phyloP scores from a whole-genome alignment of 2,329 filamentous ascomycete genomes.

The Thielaviopsis punctulata region DNA sequence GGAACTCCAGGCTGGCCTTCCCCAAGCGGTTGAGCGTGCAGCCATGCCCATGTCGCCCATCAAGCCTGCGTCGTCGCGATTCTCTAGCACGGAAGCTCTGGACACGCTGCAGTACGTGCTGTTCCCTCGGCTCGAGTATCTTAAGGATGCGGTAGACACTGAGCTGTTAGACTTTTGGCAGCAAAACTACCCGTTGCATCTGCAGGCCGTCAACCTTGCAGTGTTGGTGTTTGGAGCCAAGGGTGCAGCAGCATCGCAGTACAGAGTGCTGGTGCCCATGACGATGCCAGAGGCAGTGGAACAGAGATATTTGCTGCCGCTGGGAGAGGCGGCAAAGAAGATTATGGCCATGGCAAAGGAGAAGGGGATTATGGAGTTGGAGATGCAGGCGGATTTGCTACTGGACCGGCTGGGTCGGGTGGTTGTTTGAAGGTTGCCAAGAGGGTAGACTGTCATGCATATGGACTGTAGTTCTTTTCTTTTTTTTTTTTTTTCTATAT shows the following conservation, averaged over 20 bases:
- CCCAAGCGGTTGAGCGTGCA: slow-evolving; percentile 17
- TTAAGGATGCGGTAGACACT: slow-evolving; percentile 25
- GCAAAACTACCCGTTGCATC: slow-evolving; percentile 34
- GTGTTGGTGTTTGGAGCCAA: slow-evolving; percentile 22
- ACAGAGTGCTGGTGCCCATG: slow-evolving; percentile 27
- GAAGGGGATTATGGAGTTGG: slow-evolving; percentile 18
- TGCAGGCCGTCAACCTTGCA: slow-evolving; percentile 44
- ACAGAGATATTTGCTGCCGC: slow-evolving; percentile 39
- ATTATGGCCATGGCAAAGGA: slow-evolving; percentile 20
- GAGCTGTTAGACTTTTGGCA: slow-evolving; percentile 34
- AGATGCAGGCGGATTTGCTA: slow-evolving; percentile 26
- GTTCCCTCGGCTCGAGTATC: slow-evolving; percentile 37
- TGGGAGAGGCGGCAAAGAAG: slow-evolving; percentile 26
- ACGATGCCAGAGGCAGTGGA: slow-evolving; percentile 41
- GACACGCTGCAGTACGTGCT: slow-evolving; percentile 43
- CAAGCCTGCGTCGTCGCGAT: slow-evolving; percentile 20
- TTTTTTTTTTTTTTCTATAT: background rate
- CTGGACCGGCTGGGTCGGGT: slow-evolving; percentile 26
- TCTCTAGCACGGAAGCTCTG: slow-evolving; percentile 36
- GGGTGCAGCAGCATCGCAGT: slow-evolving; percentile 20
- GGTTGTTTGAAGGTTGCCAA: slow-evolving; percentile 15
- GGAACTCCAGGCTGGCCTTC: slow-evolving; percentile 30
- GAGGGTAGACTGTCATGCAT: no score
- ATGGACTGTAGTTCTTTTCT: background rate
- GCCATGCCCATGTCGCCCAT: slow-evolving; percentile 15